phyloP scores from a whole-genome alignment of 805 yeast species.

The Candida vartiovaarae region DNA sequence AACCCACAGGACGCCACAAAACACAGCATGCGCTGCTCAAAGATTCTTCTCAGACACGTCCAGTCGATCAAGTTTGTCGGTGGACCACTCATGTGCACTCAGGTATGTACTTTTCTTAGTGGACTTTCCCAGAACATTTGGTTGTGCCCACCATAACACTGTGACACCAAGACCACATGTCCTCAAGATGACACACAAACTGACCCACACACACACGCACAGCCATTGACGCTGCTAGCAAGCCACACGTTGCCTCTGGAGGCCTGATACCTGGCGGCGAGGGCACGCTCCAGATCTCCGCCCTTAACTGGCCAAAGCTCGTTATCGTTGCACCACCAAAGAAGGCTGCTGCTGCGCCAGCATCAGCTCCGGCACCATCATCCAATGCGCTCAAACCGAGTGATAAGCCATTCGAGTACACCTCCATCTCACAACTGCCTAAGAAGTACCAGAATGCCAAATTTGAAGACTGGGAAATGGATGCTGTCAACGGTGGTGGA shows the following conservation, averaged over 20 bases:
- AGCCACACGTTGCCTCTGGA: slow-evolving; percentile 35
- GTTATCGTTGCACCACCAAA: slow-evolving; percentile 11
- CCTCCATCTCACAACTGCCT: slow-evolving; percentile 63
- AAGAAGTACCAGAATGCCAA: slow-evolving; percentile 61
- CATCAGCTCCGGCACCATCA: slow-evolving; percentile 39
- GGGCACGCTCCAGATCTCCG: slow-evolving; percentile 20
- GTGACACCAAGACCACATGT: not conserved
- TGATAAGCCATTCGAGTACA: slow-evolving; percentile 29
- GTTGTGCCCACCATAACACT: too few relatives aligned
- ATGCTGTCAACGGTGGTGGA: slow-evolving; percentile 76
- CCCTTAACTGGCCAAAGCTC: slow-evolving; percentile 19
- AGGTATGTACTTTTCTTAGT: slow-evolving; percentile 30
- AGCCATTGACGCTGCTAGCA: slow-evolving; percentile 31
- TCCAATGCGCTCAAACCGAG: slow-evolving; percentile 16
- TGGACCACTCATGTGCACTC: slow-evolving; percentile 55
- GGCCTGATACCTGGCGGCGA: slow-evolving; percentile 35
- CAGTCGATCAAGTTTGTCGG: slow-evolving; percentile 88
- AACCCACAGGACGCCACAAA: not conserved
- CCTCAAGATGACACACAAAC: slow-evolving; percentile 26
- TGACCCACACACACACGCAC: slow-evolving; percentile 27
- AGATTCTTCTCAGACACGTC: slow-evolving; percentile 18
- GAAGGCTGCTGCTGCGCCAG: slow-evolving; percentile 1
- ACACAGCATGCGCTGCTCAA: slow-evolving; percentile 28
- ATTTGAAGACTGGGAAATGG: slow-evolving; percentile 65
- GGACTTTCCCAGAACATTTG: too few relatives aligned